phyloP scores from a whole-genome alignment of 768 basidiomycete genomes.

The Calvatia gigantea region DNA sequence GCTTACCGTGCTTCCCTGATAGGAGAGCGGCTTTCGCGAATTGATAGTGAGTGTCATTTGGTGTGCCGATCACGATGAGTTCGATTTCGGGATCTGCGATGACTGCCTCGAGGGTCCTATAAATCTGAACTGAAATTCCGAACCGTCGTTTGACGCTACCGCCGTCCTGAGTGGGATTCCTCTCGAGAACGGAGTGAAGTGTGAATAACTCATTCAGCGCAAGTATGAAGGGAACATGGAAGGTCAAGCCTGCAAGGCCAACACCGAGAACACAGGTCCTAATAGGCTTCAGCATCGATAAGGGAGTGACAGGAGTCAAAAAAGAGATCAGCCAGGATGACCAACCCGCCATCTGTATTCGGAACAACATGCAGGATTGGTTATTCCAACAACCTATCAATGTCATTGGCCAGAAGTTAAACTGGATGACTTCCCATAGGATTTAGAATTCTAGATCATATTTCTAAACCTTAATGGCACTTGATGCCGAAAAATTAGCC shows the following conservation, averaged over 20 bases:
- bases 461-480: too few species aligned
- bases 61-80: constrained; percentile 65
- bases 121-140: constrained; percentile 52
- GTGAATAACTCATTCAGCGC: constrained; percentile 67
- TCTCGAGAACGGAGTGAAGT: constrained; percentile 72
- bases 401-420: too few species aligned
- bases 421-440: too few species aligned
- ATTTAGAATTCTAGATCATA: too few species aligned
- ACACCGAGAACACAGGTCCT: constrained; percentile 72
- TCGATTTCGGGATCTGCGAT: constrained; percentile 63
- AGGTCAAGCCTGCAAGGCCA: constrained; percentile 72
- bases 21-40: constrained; percentile 62
- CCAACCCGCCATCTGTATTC: neutral
- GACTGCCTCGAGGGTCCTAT: constrained; percentile 58
- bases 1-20: constrained; percentile 70
- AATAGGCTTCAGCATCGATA: constrained; percentile 45
- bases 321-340: neutral
- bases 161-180: constrained; percentile 56
- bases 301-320: neutral
- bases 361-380: too few species aligned
- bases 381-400: too few species aligned
- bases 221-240: constrained; percentile 79
- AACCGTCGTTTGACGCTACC: constrained; percentile 68
- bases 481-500: too few species aligned
- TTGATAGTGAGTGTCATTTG: constrained; percentile 69